phyloP scores from a whole-genome alignment of 2,329 filamentous ascomycete genomes.

The Trichophyton verrucosum region DNA sequence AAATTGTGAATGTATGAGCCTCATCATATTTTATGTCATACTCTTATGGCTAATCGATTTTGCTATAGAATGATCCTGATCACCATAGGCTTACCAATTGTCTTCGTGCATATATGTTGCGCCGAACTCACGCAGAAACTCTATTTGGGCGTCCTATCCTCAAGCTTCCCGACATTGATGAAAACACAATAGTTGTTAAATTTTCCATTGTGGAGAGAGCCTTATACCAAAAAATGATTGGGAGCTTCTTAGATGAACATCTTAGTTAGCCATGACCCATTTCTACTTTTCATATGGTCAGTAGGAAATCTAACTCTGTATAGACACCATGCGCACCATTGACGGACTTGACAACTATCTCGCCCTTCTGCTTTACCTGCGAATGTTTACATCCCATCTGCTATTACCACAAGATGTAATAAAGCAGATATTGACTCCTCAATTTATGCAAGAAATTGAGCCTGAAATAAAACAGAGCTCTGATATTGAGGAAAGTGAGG shows the following conservation, averaged over 20 bases:
- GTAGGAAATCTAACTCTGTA: background rate
- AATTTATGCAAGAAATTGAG: conserved; percentile 36
- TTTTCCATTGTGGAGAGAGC: conserved; percentile 42
- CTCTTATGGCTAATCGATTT: background rate
- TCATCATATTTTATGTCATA: background rate
- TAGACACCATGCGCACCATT: background rate
- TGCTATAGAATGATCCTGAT: conserved; percentile 10
- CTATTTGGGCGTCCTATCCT: conserved; percentile 44
- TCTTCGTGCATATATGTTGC: conserved; percentile 37
- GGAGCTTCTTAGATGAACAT: conserved; percentile 26
- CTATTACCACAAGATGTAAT: conserved; percentile 38
- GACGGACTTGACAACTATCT: conserved; percentile 15
- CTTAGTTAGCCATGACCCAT: conserved; percentile 14
- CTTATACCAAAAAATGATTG: conserved; percentile 42
- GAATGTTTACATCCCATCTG: conserved; percentile 41
- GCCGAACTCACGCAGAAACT: conserved; percentile 42
- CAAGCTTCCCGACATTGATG: conserved; percentile 39
- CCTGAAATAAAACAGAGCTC: conserved; percentile 19
- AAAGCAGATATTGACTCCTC: conserved; percentile 31
- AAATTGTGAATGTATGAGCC: conserved; percentile 5
- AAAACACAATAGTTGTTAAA: conserved; percentile 32
- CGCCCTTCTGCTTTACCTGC: conserved; percentile 38
- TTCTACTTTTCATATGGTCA: background rate
- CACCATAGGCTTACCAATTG: conserved; percentile 20
- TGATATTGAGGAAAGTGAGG: conserved; percentile 16